These are phyloP conservation scores for Lepidium campestre DNA, from an alignment of 441 rosid species.

Conservation along the genomic window DNA sequence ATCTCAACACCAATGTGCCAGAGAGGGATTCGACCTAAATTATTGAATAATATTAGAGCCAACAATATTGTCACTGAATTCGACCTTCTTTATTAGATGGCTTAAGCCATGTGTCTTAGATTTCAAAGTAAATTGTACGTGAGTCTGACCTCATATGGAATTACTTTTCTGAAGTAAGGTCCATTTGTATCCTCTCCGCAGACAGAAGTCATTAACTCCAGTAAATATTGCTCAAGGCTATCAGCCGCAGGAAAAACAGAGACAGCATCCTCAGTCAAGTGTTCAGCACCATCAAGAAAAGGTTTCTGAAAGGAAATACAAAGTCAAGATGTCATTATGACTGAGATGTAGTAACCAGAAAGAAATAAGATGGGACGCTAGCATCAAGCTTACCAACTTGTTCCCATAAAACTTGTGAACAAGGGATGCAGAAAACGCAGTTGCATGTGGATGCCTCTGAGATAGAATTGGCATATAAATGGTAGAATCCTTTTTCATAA, in stretches of 20 bases:
- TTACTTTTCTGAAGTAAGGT: slow-evolving; percentile 59
- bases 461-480: slow-evolving; percentile 73
- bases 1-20: slow-evolving; percentile 92
- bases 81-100: neutral
- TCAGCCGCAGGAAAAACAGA: slow-evolving; percentile 95
- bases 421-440: slow-evolving; percentile 72
- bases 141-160: slow-evolving; percentile 69
- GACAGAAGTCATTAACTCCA: slow-evolving; percentile 56
- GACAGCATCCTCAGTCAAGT: slow-evolving; percentile 87
- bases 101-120: slow-evolving; percentile 1
- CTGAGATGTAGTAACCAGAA: slow-evolving; percentile 10
- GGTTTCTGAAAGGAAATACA: slow-evolving; percentile 68
- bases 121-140: slow-evolving; percentile 1
- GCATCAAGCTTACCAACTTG: slow-evolving; percentile 67
- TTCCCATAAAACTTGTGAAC: slow-evolving; percentile 85
- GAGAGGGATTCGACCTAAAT: slow-evolving; percentile 81
- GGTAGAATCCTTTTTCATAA: slow-evolving; percentile 69
- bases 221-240: slow-evolving; percentile 83
- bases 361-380: slow-evolving; percentile 13
- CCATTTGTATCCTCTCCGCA: slow-evolving; percentile 67
- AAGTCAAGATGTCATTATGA: slow-evolving; percentile 19
- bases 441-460: slow-evolving; percentile 82
- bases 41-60: slow-evolving; percentile 3
- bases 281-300: slow-evolving; percentile 83
- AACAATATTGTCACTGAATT: neutral